Conservation (phyloP, 2,329 filamentous ascomycete genomes). For the Chrysosporium keratinophilum region DNA sequence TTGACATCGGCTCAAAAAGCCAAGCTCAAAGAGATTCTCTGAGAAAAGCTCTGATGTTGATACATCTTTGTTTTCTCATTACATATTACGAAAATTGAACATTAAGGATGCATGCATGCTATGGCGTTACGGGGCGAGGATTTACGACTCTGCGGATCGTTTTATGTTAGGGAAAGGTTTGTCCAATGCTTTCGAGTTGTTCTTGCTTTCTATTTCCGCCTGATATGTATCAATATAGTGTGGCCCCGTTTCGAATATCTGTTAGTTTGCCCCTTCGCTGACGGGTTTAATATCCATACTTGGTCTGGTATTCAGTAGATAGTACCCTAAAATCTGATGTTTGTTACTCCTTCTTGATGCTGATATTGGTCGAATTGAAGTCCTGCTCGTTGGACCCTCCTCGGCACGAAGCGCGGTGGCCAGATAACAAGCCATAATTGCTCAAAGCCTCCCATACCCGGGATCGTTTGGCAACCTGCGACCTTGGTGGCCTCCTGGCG, state of each 20-base stretch:
- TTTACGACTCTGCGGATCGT: not conserved
- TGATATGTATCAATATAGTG: not conserved
- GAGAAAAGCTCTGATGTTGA: conserved; percentile 17
- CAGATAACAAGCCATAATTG: no score
- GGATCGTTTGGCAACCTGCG: no score
- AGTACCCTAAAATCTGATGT: not conserved
- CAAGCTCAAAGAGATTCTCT: conserved; percentile 67
- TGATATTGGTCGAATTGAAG: no score
- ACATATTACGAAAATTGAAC: not conserved
- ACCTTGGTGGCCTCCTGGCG: no score
- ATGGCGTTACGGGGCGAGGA: conserved; percentile 3
- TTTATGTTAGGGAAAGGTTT: not conserved
- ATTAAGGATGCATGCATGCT: conserved; percentile 6
- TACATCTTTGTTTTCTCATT: not conserved
- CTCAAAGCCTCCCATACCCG: no score
- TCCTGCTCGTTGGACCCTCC: no score
- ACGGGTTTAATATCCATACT: not conserved
- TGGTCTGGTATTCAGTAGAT: not conserved
- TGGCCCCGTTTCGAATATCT: not conserved
- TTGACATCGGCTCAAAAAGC: conserved; percentile 71
- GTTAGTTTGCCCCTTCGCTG: not conserved
- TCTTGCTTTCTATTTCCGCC: not conserved
- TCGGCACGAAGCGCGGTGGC: no score
- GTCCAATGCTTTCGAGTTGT: not conserved
- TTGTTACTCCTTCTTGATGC: no score